Conservation (phyloP, 345 rosid species). For the Turritis glabra region DNA sequence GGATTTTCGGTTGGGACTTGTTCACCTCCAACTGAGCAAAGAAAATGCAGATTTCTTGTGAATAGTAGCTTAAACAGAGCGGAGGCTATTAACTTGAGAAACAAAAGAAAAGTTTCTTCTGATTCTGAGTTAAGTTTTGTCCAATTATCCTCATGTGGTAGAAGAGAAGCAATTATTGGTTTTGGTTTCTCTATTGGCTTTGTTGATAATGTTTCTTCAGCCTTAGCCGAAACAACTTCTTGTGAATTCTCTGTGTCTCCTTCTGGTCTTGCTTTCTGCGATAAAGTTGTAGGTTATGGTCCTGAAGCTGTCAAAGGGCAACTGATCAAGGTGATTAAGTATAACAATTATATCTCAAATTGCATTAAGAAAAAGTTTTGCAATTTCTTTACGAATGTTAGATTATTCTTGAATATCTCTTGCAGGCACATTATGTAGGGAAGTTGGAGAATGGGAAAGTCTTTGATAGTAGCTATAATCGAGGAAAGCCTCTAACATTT, state of each 20-base stretch:
- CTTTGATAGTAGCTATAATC: slow-evolving; percentile 88
- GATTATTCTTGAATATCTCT: background rate
- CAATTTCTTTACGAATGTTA: background rate
- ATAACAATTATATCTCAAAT: background rate
- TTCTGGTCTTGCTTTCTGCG: slow-evolving; percentile 90
- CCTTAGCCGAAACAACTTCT: slow-evolving; percentile 51
- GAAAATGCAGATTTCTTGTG: slow-evolving; percentile 22
- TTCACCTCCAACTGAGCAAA: slow-evolving; percentile 37
- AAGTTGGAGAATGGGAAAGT: slow-evolving; percentile 81
- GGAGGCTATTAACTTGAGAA: slow-evolving; percentile 27
- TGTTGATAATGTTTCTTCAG: slow-evolving; percentile 39
- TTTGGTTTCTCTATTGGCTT: slow-evolving; percentile 40
- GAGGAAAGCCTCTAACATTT: slow-evolving; percentile 85
- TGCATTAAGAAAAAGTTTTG: background rate
- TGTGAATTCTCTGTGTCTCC: slow-evolving; percentile 76
- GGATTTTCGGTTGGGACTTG: slow-evolving; percentile 47
- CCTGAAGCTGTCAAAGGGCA: slow-evolving; percentile 82
- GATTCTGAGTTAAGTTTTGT: slow-evolving; percentile 29
- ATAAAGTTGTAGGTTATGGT: slow-evolving; percentile 73
- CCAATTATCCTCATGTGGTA: slow-evolving; percentile 37
- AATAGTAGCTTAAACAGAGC: slow-evolving; percentile 27
- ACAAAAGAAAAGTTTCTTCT: slow-evolving; percentile 21
- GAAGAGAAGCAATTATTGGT: slow-evolving; percentile 66
- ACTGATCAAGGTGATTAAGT: slow-evolving; percentile 64
- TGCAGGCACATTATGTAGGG: slow-evolving; percentile 86